Base-by-base conservation (phyloP, 176 grass and related monocot species). In the Zea luxurians region DNA sequence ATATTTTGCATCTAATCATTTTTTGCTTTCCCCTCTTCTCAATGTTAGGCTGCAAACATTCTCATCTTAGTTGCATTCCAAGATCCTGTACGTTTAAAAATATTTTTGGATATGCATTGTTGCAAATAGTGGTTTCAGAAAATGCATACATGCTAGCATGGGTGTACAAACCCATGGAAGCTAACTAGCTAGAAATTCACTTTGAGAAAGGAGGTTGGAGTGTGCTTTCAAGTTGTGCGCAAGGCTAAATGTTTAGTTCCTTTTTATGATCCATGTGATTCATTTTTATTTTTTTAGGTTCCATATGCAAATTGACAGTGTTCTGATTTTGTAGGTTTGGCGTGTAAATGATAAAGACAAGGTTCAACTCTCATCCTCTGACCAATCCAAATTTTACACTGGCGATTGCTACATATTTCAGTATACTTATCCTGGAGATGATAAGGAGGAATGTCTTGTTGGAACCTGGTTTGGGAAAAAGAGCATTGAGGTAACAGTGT, bases 371-470 rank as follows among this genome's bases (percentile, higher is more conserved):
- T 72, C 85, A 68, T 82, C 85, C 16, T 66, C 81, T 54, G 83
- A 89, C 70, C 90, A 90, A 74, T 90, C 86, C 75, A 99, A 95
- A 86, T 82, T 99, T 83, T 99, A 99, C 38, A 91, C 78, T n/a
- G 96, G 96, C 34, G 90, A 95, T 81, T 93, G 96, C 90, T 99
- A 95, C 62, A 86, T 99, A 62, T 99, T 99, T 80, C 92, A 99
- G 73, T 99, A 99, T 85, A 82, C 60, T 17, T 93, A 99, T 76
- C 7, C 88, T 77, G 92, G 90, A 85, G 88, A 93, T 75, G 96
- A 99, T 37, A 93, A 88, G 44, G 96, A 99, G 68, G 92, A 99
- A 91, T 83, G 75, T 67, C 86, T 99, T 71, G 79, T 93, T 90
- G 96, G 96, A 64, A 99, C 88, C 45, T 99, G 96, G 96, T 86